A percentile compares a stretch with the other conserved stretches of the same genome.
phyloP scores from a whole-genome alignment of 129 eudicot genomes.

The Rutidosis leptorrhynchoides region DNA sequence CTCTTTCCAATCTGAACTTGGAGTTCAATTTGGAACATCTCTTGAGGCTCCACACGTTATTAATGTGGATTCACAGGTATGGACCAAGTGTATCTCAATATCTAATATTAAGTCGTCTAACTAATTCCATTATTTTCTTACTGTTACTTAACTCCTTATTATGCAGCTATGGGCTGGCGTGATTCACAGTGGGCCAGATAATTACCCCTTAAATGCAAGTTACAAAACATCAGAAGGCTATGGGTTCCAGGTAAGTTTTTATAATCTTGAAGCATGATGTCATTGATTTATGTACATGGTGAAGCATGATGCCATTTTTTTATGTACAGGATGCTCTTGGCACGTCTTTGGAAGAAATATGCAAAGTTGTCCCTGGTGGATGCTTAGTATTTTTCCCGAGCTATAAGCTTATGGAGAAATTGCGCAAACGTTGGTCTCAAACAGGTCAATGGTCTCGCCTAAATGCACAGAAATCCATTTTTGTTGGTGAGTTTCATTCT shows the following conservation, averaged over 20 bases:
- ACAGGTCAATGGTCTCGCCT: conserved; percentile 96
- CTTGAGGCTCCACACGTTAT: conserved; percentile 96
- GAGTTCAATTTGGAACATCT: conserved; percentile 74
- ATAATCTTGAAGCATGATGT: conserved; percentile 13
- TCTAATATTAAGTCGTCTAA: neutral
- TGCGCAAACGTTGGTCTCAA: conserved; percentile 71
- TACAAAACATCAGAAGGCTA: conserved; percentile 71
- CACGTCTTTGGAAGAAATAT: conserved; percentile 72
- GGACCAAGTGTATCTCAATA: neutral
- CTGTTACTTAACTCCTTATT: conserved; percentile 12
- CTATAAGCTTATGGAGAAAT: conserved; percentile 88
- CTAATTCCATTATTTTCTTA: conserved; percentile 9
- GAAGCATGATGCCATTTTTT: conserved; percentile 17
- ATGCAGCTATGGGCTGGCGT: conserved; percentile 80
- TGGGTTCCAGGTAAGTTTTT: conserved; percentile 61
- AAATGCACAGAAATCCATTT: conserved; percentile 75
- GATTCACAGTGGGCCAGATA: conserved; percentile 65
- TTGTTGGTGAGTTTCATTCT: conserved; percentile 56
- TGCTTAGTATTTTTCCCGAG: conserved; percentile 91
- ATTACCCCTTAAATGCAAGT: conserved; percentile 83
- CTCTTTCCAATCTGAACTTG: conserved; percentile 96
- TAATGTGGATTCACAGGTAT: conserved; percentile 80
- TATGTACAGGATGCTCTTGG: conserved; percentile 74
- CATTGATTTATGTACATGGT: neutral
- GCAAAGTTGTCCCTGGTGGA: conserved; percentile 83